Evolutionary conservation across 2,329 filamentous ascomycete species (phyloP).

Genomic region (Fusarium beomiforme): DNA sequence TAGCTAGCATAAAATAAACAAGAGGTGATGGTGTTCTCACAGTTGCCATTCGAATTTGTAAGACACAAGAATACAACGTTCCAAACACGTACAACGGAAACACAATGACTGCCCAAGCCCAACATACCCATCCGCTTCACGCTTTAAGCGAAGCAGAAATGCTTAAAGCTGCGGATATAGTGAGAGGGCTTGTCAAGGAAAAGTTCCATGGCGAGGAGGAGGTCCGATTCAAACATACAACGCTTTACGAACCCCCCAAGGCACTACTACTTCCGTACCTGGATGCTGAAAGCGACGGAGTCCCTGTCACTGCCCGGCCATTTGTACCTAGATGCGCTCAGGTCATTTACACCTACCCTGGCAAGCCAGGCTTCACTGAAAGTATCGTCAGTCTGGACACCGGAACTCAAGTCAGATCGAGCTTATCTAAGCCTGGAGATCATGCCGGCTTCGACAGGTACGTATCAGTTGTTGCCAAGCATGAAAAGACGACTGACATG

Average conservation of each 20-base stretch:
- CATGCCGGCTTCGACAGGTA: not conserved
- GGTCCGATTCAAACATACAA: not conserved
- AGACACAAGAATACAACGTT: not conserved
- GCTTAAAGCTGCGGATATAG: not conserved
- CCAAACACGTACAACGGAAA: not conserved
- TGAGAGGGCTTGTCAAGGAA: not conserved
- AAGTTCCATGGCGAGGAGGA: not conserved
- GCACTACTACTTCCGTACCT: not conserved
- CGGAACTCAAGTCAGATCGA: not conserved
- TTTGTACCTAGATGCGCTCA: not conserved
- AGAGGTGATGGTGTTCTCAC: not conserved
- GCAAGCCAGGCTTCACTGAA: not conserved
- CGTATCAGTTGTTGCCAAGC: accelerated
- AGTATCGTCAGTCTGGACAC: not conserved
- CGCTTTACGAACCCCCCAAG: not conserved
- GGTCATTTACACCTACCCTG: not conserved
- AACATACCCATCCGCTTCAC: not conserved
- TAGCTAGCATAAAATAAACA: not conserved
- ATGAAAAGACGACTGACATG: accelerated
- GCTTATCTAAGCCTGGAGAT: not conserved
- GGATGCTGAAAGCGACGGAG: not conserved
- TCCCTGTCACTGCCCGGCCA: not conserved
- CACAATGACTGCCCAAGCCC: not conserved
- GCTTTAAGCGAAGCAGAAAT: not conserved
- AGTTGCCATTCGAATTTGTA: not conserved